These are phyloP conservation scores for Ampelomyces quisqualis DNA, from an alignment of 2,329 filamentous ascomycete species.

Conservation along the genomic window DNA sequence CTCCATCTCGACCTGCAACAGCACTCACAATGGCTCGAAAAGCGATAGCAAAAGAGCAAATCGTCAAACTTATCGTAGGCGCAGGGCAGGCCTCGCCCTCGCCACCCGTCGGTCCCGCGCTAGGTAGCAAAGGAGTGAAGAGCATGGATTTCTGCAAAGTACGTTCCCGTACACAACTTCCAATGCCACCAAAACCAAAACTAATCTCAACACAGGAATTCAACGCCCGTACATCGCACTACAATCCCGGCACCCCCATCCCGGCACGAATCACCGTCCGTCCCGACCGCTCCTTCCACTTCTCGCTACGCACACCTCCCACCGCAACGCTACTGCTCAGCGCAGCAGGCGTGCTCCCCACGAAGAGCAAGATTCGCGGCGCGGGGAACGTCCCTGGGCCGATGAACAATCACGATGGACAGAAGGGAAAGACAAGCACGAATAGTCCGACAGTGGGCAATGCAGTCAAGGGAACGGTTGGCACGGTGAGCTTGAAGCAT, in stretches of 20 bases:
- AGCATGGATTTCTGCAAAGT: constrained; percentile 99
- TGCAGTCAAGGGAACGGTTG: constrained; percentile 75
- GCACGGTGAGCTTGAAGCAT: constrained; percentile 88
- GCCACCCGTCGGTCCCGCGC: constrained; percentile 91
- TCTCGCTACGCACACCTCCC: constrained; percentile 91
- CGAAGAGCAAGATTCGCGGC: constrained; percentile 74
- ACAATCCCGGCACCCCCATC: constrained; percentile 78
- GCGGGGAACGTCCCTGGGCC: constrained; percentile 58
- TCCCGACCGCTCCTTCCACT: constrained; percentile 88
- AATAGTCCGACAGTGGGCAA: constrained; percentile 48
- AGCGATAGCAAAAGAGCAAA: constrained; percentile 46
- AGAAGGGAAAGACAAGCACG: constrained; percentile 41
- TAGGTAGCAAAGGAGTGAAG: constrained; percentile 97
- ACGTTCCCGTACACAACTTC: constrained; percentile 16
- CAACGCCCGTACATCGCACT: constrained; percentile 89
- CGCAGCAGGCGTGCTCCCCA: constrained; percentile 72
- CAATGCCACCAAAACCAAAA: not conserved
- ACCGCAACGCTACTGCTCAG: constrained; percentile 86
- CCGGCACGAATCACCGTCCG: constrained; percentile 90
- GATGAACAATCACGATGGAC: constrained; percentile 42
- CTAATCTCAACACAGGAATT: constrained; percentile 68
- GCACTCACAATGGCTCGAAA: constrained; percentile 38
- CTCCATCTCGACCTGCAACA: no score
- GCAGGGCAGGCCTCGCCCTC: constrained; percentile 93
- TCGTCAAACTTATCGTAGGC: constrained; percentile 97